Base-by-base conservation (phyloP, 2,329 filamentous ascomycete species). In the Elsinoe necatrix region DNA sequence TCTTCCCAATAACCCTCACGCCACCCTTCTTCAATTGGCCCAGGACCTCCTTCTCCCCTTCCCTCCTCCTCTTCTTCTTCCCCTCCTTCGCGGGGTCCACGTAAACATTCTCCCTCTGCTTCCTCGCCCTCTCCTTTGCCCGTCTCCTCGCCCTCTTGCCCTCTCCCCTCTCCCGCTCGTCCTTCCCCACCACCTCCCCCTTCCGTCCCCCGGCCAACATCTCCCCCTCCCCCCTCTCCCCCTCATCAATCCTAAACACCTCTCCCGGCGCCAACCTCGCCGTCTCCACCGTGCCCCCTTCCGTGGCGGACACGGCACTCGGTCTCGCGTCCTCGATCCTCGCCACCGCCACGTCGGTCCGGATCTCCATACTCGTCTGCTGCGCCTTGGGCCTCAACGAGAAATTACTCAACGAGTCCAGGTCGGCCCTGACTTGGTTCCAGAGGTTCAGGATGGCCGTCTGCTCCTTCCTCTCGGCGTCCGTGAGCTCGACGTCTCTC, bases 321-420 rank as follows among this genome's bases (percentile, higher is more conserved):
- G 93, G 92, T 65, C 95, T 86, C 1, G 90, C 92, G 67, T 98
- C 93, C 75, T 98, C 93, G 87, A 97, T 95, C 63, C 82, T 80
- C 62, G 97, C 85, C 2, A 88, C 89, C n/a, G 91, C 89, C 3
- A 93, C 88, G 71, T 97, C 92, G 23, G 89, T 81, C 31, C 96
- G 86, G 56, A 96, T 87, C 42, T 88, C 91, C 61, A 98, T 81
- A 45, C 82, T 82, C n/a, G 89, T 83, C 54, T 86, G 86, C 1
- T 85, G 80, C 9, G 88, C 85, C 74, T 91, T 95, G 55, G 93
- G 93, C 71, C 89, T 91, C 80, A 95, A 96, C 73, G 96, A 87
- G 85, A 89, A 95, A 69, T 87, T 95, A 71, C 85, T 91, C 61
- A 98, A 82, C 23, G 88, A 83, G 71, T 98, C 93, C 56, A 98